These are phyloP conservation scores for Penicillium manginii DNA, from an alignment of 495 filamentous ascomycete species.

Conservation along the genomic window DNA sequence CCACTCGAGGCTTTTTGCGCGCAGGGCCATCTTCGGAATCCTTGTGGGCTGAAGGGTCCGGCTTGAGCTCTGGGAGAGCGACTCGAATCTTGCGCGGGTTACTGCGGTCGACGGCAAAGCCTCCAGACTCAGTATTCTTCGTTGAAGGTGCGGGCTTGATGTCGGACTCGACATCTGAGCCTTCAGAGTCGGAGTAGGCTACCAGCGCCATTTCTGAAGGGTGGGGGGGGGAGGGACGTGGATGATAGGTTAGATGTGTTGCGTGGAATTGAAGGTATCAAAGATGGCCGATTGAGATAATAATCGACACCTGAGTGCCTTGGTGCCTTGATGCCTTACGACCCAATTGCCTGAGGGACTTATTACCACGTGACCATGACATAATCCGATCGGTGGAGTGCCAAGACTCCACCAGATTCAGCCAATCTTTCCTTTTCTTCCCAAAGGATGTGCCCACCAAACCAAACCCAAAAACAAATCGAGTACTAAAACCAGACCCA, in stretches of 20 bases:
- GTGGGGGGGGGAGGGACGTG: neutral
- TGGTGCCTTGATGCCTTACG: slow-evolving; percentile 3
- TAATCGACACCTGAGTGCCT: neutral
- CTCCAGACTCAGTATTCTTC: slow-evolving; percentile 65
- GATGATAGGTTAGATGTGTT: neutral
- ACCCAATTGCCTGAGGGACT: neutral
- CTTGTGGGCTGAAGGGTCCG: slow-evolving; percentile 45
- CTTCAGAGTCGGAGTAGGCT: slow-evolving; percentile 85
- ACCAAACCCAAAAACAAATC: too few species aligned
- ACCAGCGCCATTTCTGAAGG: slow-evolving; percentile 67
- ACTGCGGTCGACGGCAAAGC: slow-evolving; percentile 63
- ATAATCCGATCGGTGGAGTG: slow-evolving; percentile 6
- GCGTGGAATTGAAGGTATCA: neutral
- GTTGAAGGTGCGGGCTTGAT: slow-evolving; percentile 40
- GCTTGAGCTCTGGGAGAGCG: slow-evolving; percentile 60
- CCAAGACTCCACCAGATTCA: neutral
- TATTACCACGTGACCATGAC: neutral
- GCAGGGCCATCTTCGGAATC: slow-evolving; percentile 62
- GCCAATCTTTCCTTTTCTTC: neutral
- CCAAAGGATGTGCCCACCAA: too few species aligned
- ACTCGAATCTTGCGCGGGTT: slow-evolving; percentile 84
- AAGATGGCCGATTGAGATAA: neutral
- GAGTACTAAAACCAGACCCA: too few species aligned
- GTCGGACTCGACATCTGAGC: slow-evolving; percentile 61
- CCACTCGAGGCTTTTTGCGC: slow-evolving; percentile 68